Evolutionary conservation across 371 early-diverging fungal species (phyloP).

Genomic region (Mucor sp.): DNA sequence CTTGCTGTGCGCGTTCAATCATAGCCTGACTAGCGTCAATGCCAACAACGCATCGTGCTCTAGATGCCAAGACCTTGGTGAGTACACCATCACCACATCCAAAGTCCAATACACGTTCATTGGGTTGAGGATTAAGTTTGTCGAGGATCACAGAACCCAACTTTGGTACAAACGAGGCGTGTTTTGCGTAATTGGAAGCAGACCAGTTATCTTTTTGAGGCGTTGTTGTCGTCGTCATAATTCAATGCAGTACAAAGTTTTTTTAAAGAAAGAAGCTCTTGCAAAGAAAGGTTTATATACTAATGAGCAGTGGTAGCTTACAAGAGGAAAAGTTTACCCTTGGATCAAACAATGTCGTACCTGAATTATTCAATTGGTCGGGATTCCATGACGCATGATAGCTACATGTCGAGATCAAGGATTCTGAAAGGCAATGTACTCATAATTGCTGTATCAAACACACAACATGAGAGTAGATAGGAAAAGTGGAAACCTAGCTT

Average conservation of each 20-base stretch:
- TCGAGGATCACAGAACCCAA: slow-evolving; percentile 52
- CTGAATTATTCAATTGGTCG: background rate
- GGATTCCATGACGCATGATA: background rate
- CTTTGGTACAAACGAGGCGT: slow-evolving; percentile 66
- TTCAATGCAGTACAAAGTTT: background rate
- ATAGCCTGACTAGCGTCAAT: slow-evolving; percentile 64
- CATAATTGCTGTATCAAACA: too few relatives aligned
- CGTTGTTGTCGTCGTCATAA: background rate
- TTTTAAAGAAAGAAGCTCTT: background rate
- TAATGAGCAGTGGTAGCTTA: too few relatives aligned
- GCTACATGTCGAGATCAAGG: background rate
- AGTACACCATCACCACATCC: slow-evolving; percentile 77
- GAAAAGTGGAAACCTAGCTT: too few relatives aligned
- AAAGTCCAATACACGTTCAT: slow-evolving; percentile 66
- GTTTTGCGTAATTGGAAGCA: slow-evolving; percentile 45
- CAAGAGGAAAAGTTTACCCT: background rate
- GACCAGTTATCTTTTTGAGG: slow-evolving; percentile 49
- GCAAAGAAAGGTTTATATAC: background rate
- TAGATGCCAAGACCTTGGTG: slow-evolving; percentile 51
- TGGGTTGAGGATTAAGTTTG: slow-evolving; percentile 48
- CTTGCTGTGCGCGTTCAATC: slow-evolving; percentile 53
- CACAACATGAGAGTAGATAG: too few relatives aligned
- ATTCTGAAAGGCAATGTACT: background rate
- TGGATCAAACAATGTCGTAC: background rate
- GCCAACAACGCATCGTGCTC: slow-evolving; percentile 58